These are phyloP conservation scores for Phytophthora macrochlamydospora DNA, from an alignment of 352 stramenopile species.

Conservation along the genomic window DNA sequence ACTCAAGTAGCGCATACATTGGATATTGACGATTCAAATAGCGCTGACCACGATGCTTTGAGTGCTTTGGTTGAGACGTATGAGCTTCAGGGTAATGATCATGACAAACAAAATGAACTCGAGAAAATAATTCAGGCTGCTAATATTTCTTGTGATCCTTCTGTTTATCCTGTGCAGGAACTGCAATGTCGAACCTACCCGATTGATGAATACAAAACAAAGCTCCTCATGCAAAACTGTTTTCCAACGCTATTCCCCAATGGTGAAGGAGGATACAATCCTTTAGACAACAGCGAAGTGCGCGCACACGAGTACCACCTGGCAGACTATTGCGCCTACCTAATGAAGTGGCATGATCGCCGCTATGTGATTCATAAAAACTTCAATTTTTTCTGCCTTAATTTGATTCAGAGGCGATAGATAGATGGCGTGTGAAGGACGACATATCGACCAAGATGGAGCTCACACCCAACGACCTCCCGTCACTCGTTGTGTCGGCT, in stretches of 20 bases:
- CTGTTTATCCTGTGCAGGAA: neutral
- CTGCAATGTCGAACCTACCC: neutral
- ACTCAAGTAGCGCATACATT: neutral
- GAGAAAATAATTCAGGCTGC: conserved; percentile 2
- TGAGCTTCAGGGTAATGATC: neutral
- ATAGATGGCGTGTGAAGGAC: conserved; percentile 44
- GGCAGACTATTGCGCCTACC: conserved; percentile 9
- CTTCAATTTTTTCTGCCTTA: conserved; percentile 33
- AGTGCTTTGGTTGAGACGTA: neutral
- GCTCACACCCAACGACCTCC: conserved; percentile 50
- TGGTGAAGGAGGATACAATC: neutral
- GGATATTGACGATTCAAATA: neutral
- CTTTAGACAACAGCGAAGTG: neutral
- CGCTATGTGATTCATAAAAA: neutral
- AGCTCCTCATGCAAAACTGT: conserved; percentile 16
- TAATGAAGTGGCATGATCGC: conserved; percentile 14
- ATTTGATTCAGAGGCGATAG: conserved; percentile 25
- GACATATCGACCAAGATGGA: conserved; percentile 46
- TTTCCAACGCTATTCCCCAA: conserved; percentile 21
- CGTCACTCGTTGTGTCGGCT: conserved; percentile 51
- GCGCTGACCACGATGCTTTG: neutral
- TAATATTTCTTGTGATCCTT: neutral
- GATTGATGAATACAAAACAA: neutral
- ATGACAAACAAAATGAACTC: neutral
- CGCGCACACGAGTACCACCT: conserved; percentile 11